Evolutionary conservation across 2,329 filamentous ascomycete genomes (phyloP).

Genomic region (Talaromyces pinophilus): DNA sequence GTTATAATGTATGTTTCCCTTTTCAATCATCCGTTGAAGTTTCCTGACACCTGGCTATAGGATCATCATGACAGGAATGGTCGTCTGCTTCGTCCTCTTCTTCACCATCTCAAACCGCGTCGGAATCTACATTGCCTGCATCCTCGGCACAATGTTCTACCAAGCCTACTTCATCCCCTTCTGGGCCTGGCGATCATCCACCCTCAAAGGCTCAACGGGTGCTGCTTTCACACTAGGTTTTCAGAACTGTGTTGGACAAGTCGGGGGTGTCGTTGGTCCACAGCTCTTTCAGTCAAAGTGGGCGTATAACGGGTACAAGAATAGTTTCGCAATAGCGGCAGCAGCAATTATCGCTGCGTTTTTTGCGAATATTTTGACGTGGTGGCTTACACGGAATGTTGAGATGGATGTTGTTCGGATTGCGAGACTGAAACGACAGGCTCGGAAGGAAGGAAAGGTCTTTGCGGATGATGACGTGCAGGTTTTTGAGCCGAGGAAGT

Average conservation of each 20-base stretch:
- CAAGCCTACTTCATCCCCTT: slow-evolving; percentile 49
- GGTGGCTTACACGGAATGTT: slow-evolving; percentile 46
- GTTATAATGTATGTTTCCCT: background rate
- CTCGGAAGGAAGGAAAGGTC: slow-evolving; percentile 31
- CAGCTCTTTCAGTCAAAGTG: slow-evolving; percentile 49
- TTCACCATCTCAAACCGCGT: slow-evolving; percentile 38
- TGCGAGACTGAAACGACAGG: slow-evolving; percentile 32
- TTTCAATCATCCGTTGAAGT: too few relatives aligned
- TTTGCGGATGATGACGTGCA: slow-evolving; percentile 34
- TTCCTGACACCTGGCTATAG: background rate
- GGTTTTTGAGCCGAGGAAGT: background rate
- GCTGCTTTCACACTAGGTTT: slow-evolving; percentile 50
- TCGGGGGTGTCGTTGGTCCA: slow-evolving; percentile 50
- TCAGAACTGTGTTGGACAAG: slow-evolving; percentile 47
- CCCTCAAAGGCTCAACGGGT: slow-evolving; percentile 46
- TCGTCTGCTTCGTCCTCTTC: slow-evolving; percentile 50
- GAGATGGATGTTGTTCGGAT: slow-evolving; percentile 43
- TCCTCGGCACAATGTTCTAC: slow-evolving; percentile 50
- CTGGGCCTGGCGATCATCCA: slow-evolving; percentile 50
- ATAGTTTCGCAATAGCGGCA: slow-evolving; percentile 39
- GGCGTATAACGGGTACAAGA: slow-evolving; percentile 46
- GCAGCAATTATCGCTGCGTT: slow-evolving; percentile 28
- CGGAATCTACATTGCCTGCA: slow-evolving; percentile 49
- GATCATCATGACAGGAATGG: slow-evolving; percentile 24
- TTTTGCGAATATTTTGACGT: slow-evolving; percentile 44